These are phyloP conservation scores for Sphaerulina vaccinii DNA, from an alignment of 2,329 filamentous ascomycete genomes.

Conservation along the genomic window DNA sequence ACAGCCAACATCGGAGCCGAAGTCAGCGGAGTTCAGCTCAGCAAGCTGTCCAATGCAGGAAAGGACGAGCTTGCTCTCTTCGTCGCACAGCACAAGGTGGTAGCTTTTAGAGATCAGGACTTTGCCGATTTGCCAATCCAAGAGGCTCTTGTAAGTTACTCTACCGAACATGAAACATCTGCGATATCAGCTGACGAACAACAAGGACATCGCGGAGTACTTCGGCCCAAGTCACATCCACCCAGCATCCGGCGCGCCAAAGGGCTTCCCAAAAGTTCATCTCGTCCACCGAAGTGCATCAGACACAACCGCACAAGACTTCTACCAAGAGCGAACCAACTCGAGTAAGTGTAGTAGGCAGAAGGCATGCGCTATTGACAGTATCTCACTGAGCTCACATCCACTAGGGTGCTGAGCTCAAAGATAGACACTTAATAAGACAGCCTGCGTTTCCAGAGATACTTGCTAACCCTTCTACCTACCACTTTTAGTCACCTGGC, in stretches of 20 bases:
- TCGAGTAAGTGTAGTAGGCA: too few relatives aligned
- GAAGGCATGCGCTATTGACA: too few relatives aligned
- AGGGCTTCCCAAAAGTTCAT: slow-evolving; percentile 71
- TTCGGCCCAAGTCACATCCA: slow-evolving; percentile 82
- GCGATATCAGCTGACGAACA: too few relatives aligned
- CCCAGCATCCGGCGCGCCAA: slow-evolving; percentile 72
- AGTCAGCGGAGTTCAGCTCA: slow-evolving; percentile 69
- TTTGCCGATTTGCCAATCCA: slow-evolving; percentile 64
- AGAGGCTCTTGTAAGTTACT: slow-evolving; percentile 53
- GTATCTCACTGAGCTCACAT: too few relatives aligned
- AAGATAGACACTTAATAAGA: too few relatives aligned
- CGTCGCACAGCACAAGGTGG: slow-evolving; percentile 74
- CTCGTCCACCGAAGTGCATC: slow-evolving; percentile 72
- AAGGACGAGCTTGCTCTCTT: slow-evolving; percentile 76
- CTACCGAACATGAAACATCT: too few relatives aligned
- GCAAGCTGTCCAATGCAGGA: slow-evolving; percentile 63
- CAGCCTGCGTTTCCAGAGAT: too few relatives aligned
- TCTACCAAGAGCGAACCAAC: slow-evolving; percentile 69
- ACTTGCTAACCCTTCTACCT: too few relatives aligned
- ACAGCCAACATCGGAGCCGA: slow-evolving; percentile 75
- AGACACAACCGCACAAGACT: slow-evolving; percentile 60
- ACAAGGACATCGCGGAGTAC: slow-evolving; percentile 62
- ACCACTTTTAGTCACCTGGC: too few relatives aligned
- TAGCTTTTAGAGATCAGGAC: slow-evolving; percentile 74
- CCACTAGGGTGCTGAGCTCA: too few relatives aligned